These are phyloP conservation scores for Earliella scabrosa DNA, from an alignment of 1,284 basidiomycete genomes.

Conservation along the genomic window DNA sequence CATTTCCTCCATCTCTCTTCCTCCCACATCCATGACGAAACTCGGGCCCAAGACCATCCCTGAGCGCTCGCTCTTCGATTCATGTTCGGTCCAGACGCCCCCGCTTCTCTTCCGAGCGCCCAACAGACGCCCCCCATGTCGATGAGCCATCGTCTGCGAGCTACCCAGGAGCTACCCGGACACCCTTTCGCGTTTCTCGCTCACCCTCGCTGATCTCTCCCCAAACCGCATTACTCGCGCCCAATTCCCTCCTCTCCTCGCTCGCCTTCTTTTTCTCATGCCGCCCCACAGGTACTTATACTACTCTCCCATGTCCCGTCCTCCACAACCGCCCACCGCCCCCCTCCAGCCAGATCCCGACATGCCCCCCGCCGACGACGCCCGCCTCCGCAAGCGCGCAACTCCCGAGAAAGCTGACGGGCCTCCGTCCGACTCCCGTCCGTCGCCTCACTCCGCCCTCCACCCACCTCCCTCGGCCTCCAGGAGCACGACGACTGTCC, in stretches of 20 bases:
- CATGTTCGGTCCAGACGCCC: background rate
- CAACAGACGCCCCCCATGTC: background rate
- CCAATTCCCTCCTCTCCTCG: background rate
- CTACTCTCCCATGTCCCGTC: constrained; percentile 4
- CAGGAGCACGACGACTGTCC: background rate
- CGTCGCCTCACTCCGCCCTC: background rate
- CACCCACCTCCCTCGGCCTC: background rate
- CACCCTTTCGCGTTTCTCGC: too few species aligned
- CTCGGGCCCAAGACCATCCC: background rate
- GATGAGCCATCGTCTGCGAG: too few species aligned
- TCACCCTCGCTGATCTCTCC: background rate
- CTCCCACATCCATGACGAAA: background rate
- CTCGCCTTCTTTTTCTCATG: constrained; percentile 13
- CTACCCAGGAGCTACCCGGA: too few species aligned
- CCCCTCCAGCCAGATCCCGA: background rate
- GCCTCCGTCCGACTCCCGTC: background rate
- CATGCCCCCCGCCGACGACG: constrained; percentile 25
- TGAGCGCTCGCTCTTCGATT: background rate
- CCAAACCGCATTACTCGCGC: constrained; percentile 2
- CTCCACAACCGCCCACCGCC: background rate
- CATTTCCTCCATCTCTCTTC: background rate
- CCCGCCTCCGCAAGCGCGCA: constrained; percentile 26
- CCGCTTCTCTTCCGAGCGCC: background rate
- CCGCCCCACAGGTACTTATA: constrained; percentile 15
- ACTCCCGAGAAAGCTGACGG: constrained; percentile 17